Conservation (phyloP, 2,329 filamentous ascomycete genomes). For the Ophiostoma australiae region DNA sequence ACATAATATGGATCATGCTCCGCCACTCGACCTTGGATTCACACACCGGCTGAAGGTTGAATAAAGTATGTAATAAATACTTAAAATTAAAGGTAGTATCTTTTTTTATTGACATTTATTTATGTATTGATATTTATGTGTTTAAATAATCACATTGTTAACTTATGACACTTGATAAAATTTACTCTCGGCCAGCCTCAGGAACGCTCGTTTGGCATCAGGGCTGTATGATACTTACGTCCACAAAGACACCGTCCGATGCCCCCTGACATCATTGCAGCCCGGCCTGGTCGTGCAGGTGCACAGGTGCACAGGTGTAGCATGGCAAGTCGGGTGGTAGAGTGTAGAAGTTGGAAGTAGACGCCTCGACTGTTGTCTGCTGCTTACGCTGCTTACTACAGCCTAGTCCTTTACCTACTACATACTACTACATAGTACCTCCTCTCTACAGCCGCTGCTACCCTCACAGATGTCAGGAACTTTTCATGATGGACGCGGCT, state of each 20-base stretch:
- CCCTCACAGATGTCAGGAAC: neutral
- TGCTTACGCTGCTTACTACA: too few species aligned
- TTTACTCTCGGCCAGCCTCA: neutral
- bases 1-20: neutral
- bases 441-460: neutral
- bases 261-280: neutral
- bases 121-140: too few species aligned
- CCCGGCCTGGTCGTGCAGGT: neutral
- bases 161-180: neutral
- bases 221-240: neutral
- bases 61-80: neutral
- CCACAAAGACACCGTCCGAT: neutral
- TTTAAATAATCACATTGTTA: too few species aligned
- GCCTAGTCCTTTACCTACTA: too few species aligned
- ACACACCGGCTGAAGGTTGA: neutral
- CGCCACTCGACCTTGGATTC: neutral
- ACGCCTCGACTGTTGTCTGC: too few species aligned
- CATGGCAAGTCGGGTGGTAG: too few species aligned
- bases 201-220: neutral
- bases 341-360: too few species aligned
- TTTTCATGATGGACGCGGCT: slow-evolving; percentile 9
- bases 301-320: too few species aligned
- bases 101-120: neutral
- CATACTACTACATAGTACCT: too few species aligned
- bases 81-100: neutral